Evolutionary conservation across 805 yeast species (phyloP).

Genomic region (Myxozyma kluyveri): DNA sequence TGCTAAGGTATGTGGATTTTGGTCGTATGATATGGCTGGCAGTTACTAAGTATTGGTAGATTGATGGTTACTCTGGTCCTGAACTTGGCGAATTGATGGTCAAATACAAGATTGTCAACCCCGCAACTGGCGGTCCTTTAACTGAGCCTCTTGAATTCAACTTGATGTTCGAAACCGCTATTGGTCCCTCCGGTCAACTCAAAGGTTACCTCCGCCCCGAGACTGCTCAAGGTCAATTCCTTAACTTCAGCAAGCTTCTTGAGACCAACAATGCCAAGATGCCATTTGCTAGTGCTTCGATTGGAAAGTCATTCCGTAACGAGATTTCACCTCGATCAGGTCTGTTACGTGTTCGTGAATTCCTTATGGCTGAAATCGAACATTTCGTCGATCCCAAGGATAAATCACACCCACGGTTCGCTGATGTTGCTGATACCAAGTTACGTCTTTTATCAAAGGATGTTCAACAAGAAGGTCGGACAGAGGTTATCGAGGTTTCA

Average conservation of each 20-base stretch:
- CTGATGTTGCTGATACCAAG: conserved; percentile 67
- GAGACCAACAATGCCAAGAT: conserved; percentile 93
- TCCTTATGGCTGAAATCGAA: conserved; percentile 98
- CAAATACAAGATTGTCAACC: conserved; percentile 83
- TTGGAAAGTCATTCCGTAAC: conserved; percentile 98
- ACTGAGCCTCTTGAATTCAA: conserved; percentile 94
- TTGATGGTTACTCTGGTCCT: conserved; percentile 92
- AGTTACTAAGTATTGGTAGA: conserved; percentile 38
- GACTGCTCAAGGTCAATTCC: conserved; percentile 99
- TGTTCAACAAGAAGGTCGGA: conserved; percentile 82
- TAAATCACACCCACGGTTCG: conserved; percentile 78
- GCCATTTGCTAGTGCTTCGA: conserved; percentile 99
- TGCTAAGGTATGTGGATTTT: conserved; percentile 46
- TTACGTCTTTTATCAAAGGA: conserved; percentile 80
- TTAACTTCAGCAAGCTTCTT: conserved; percentile 87
- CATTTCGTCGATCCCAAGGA: conserved; percentile 93
- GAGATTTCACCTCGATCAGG: conserved; percentile 99
- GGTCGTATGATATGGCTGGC: neutral
- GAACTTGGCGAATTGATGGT: conserved; percentile 85
- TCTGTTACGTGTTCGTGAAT: conserved; percentile 94
- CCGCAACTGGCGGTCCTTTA: conserved; percentile 79
- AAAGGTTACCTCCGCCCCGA: conserved; percentile 97
- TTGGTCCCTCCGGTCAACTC: conserved; percentile 96
- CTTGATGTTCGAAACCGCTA: conserved; percentile 98
- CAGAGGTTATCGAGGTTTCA: conserved; percentile 59